Evolutionary conservation across 2,329 filamentous ascomycete species (phyloP).

Genomic region (Verticillium zaregamsianum): DNA sequence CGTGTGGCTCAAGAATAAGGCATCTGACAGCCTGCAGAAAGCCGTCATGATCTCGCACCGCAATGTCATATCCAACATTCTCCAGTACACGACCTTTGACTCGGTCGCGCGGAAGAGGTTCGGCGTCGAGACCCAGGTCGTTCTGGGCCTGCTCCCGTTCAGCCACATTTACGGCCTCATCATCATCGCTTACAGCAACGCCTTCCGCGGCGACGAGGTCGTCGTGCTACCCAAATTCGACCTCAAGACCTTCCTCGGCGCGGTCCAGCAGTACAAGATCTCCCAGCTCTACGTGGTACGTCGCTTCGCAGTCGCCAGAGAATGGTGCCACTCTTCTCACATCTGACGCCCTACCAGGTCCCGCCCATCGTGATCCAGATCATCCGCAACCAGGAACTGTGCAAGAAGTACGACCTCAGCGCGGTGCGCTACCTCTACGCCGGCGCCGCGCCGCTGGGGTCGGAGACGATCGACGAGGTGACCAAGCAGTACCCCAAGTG

Average conservation of each 20-base stretch:
- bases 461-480: conserved; percentile 62
- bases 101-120: conserved; percentile 28
- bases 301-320: neutral
- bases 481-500: conserved; percentile 58
- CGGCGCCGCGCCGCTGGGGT: conserved; percentile 70
- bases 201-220: conserved; percentile 69
- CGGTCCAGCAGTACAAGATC: conserved; percentile 68
- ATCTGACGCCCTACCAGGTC: conserved; percentile 38
- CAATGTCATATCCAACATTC: conserved; percentile 73
- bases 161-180: conserved; percentile 80
- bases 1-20: neutral
- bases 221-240: conserved; percentile 76
- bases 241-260: conserved; percentile 56
- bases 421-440: conserved; percentile 63
- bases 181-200: conserved; percentile 60
- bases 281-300: conserved; percentile 60
- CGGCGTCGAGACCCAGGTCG: conserved; percentile 36
- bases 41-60: conserved; percentile 78
- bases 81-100: conserved; percentile 54
- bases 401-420: conserved; percentile 64
- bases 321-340: neutral
- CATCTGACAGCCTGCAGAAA: conserved; percentile 47
- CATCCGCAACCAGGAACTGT: conserved; percentile 55
- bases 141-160: conserved; percentile 69
- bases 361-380: conserved; percentile 76